phyloP scores from a whole-genome alignment of 1,139 yeast species.

The Oligophagozyma castellii region DNA sequence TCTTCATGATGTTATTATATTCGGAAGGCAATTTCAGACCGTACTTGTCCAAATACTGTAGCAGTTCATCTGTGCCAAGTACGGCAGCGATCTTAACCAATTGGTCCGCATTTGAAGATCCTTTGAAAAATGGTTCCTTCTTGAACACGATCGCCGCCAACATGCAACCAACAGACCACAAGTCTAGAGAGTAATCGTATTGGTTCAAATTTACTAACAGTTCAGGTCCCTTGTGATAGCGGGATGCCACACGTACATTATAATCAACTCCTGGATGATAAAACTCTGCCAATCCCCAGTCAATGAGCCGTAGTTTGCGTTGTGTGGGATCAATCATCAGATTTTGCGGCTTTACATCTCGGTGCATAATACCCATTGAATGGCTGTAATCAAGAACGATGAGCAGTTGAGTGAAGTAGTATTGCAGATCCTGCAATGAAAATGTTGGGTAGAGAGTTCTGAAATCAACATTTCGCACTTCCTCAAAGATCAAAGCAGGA shows the following conservation, averaged over 20 bases:
- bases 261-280: slow-evolving; percentile 69
- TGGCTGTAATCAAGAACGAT: slow-evolving; percentile 66
- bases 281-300: slow-evolving; percentile 79
- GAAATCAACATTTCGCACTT: slow-evolving; percentile 58
- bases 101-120: slow-evolving; percentile 68
- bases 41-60: slow-evolving; percentile 48
- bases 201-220: slow-evolving; percentile 57
- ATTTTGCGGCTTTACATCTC: slow-evolving; percentile 78
- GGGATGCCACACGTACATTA: slow-evolving; percentile 67
- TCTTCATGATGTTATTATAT: slow-evolving; percentile 54
- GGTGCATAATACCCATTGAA: slow-evolving; percentile 73
- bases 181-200: slow-evolving; percentile 65
- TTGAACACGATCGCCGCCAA: slow-evolving; percentile 64
- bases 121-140: slow-evolving; percentile 68
- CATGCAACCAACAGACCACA: slow-evolving; percentile 78
- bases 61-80: slow-evolving; percentile 56
- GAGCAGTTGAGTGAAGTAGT: slow-evolving; percentile 54
- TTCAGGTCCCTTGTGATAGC: slow-evolving; percentile 77
- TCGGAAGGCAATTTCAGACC: slow-evolving; percentile 47
- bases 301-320: slow-evolving; percentile 54
- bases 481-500: slow-evolving; percentile 64
- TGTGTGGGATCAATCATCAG: slow-evolving; percentile 65
- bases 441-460: slow-evolving; percentile 58
- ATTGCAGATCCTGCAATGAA: slow-evolving; percentile 48
- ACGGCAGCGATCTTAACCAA: slow-evolving; percentile 67